A percentile compares a stretch with the other conserved stretches of the same genome.
phyloP scores from a whole-genome alignment of 192 early-diverging fungal species.

The Thoreauomyces humboldtii region DNA sequence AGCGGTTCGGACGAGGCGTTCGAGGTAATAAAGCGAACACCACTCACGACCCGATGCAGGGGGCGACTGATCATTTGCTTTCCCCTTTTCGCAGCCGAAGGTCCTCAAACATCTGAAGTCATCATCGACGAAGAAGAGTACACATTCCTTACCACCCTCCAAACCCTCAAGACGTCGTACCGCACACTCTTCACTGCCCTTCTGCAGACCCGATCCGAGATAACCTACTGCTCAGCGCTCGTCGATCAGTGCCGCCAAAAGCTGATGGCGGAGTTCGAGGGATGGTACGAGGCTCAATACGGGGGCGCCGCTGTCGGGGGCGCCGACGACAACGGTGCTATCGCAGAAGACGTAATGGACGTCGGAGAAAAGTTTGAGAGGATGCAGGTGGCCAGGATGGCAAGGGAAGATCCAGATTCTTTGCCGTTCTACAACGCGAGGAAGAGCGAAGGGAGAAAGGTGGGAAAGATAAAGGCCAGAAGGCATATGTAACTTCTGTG shows the following conservation, averaged over 20 bases:
- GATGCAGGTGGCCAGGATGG: conserved; percentile 59
- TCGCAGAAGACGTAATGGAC: conserved; percentile 54
- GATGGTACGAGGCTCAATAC: conserved; percentile 52
- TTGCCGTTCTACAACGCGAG: conserved; percentile 58
- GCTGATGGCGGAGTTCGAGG: conserved; percentile 60
- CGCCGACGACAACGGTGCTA: no score
- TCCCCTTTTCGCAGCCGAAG: neutral
- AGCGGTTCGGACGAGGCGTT: conserved; percentile 10
- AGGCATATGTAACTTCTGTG: neutral
- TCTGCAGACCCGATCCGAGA: conserved; percentile 37
- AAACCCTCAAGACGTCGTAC: conserved; percentile 46
- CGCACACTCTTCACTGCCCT: conserved; percentile 41
- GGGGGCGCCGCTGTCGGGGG: no score
- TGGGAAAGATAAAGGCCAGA: neutral
- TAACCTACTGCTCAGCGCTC: conserved; percentile 51
- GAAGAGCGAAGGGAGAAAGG: conserved; percentile 48
- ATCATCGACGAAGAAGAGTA: conserved; percentile 61
- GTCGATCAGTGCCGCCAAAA: conserved; percentile 59
- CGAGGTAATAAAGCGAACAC: no score
- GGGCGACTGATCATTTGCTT: no score
- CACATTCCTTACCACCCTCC: conserved; percentile 38
- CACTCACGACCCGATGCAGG: no score
- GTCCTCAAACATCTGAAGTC: no score
- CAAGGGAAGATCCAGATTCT: conserved; percentile 56
- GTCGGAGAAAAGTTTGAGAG: conserved; percentile 62